Percentiles rank a stretch among this genome's conserved stretches.
phyloP scores from a whole-genome alignment of 2,329 filamentous ascomycete species.

The Daldinia sp. region DNA sequence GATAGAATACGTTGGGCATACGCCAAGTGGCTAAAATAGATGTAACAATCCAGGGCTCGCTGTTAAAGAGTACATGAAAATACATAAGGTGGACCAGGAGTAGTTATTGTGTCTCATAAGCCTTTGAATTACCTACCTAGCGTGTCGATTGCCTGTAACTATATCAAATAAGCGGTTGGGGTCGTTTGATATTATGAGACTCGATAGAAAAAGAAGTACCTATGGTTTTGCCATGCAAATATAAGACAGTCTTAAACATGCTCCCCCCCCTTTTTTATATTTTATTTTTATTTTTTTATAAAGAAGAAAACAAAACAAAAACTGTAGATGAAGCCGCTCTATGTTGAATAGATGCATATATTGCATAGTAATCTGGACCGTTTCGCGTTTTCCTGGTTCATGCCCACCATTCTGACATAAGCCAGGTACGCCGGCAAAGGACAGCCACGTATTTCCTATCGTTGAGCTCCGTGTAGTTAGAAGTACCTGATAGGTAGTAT shows the following conservation, averaged over 20 bases:
- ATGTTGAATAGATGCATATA: neutral
- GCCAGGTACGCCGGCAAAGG: neutral
- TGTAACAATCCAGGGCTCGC: neutral
- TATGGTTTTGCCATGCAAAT: conserved; percentile 5
- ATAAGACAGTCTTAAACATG: neutral
- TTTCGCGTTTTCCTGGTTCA: neutral
- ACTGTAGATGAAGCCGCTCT: conserved; percentile 9
- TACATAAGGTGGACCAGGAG: conserved; percentile 1
- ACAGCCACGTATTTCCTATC: conserved; percentile 3
- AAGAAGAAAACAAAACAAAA: no score
- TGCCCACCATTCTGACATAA: conserved; percentile 19
- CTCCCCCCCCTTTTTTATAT: conserved; percentile 13
- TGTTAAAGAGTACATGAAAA: neutral
- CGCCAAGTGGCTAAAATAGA: conserved; percentile 70
- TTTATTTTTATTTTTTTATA: no score
- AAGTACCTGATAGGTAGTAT: no score
- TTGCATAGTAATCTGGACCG: conserved; percentile 6
- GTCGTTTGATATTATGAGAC: neutral
- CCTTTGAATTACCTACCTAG: neutral
- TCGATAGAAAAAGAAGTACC: conserved; percentile 21
- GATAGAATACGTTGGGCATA: conserved; percentile 92
- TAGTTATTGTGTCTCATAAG: conserved; percentile 22
- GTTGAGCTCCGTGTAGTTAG: neutral
- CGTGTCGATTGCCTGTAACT: neutral
- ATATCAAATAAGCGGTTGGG: conserved; percentile 3